Conservation (phyloP, 371 early-diverging fungal genomes). For the Gilbertella persicaria region DNA sequence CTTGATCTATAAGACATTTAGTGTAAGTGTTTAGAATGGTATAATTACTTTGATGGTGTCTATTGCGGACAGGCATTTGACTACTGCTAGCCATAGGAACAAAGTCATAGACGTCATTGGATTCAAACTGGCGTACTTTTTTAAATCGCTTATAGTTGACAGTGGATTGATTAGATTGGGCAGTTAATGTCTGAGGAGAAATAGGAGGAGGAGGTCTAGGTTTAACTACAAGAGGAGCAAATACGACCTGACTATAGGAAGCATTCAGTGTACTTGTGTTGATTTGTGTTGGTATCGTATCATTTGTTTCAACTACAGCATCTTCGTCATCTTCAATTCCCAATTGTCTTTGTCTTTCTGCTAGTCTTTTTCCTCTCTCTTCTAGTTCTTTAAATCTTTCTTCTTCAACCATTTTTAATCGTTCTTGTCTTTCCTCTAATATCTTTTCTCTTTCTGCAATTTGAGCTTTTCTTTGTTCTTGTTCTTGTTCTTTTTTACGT, state of each 20-base stretch:
- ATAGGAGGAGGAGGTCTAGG: not conserved
- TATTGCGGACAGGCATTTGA: not conserved
- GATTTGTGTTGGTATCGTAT: not conserved
- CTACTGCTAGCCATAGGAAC: not conserved
- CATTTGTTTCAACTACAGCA: too few relatives aligned
- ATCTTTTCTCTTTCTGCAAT: not conserved
- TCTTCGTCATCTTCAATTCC: not conserved
- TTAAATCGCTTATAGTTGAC: constrained; percentile 5
- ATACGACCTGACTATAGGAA: not conserved
- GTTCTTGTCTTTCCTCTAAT: not conserved
- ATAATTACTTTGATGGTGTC: not conserved
- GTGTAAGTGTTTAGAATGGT: not conserved
- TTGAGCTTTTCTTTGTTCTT: not conserved
- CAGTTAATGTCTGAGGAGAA: not conserved
- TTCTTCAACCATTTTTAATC: not conserved
- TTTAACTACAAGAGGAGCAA: not conserved
- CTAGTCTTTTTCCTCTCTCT: not conserved
- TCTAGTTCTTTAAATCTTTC: not conserved
- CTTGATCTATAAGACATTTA: not conserved
- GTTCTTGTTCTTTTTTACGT: not conserved
- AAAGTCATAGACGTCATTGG: not conserved
- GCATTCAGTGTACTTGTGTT: not conserved
- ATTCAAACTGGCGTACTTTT: not conserved
- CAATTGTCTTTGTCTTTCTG: not conserved
- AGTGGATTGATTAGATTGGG: not conserved